Evolutionary conservation across 1,284 basidiomycete genomes (phyloP).

Genomic region (Tilletia setariae): DNA sequence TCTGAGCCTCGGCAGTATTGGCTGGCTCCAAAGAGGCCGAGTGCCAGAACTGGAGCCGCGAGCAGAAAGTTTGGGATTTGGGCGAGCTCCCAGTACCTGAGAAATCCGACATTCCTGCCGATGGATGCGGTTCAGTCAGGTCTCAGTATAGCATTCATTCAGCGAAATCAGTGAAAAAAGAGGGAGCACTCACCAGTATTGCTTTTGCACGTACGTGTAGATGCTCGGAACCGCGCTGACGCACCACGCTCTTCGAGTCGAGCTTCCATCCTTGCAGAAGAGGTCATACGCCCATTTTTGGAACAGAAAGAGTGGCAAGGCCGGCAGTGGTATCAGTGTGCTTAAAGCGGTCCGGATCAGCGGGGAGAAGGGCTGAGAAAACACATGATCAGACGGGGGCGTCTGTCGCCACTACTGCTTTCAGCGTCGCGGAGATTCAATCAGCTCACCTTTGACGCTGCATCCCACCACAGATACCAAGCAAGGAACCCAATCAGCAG

Average conservation of each 20-base stretch:
- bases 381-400: background rate
- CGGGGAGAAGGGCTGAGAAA: slow-evolving; percentile 19
- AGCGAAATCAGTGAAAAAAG: background rate
- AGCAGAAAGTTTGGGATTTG: slow-evolving; percentile 87
- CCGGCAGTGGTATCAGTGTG: slow-evolving; percentile 49
- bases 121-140: background rate
- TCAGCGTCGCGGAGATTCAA: slow-evolving; percentile 51
- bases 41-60: slow-evolving; percentile 65
- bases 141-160: background rate
- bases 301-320: slow-evolving; percentile 68
- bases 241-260: slow-evolving; percentile 66
- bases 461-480: slow-evolving; percentile 31
- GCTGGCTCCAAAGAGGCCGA: slow-evolving; percentile 11
- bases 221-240: slow-evolving; percentile 63
- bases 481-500: slow-evolving; percentile 66
- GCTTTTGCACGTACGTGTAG: slow-evolving; percentile 76
- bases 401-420: no score
- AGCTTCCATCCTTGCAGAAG: slow-evolving; percentile 62
- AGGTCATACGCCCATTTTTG: slow-evolving; percentile 66
- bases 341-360: background rate
- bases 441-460: background rate
- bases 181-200: slow-evolving; percentile 66
- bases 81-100: slow-evolving; percentile 77
- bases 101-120: slow-evolving; percentile 69
- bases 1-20: slow-evolving; percentile 11